A percentile compares a stretch with the other conserved stretches of the same genome.
Conservation (phyloP, 2,329 filamentous ascomycete genomes). For the Fusarium musae region DNA sequence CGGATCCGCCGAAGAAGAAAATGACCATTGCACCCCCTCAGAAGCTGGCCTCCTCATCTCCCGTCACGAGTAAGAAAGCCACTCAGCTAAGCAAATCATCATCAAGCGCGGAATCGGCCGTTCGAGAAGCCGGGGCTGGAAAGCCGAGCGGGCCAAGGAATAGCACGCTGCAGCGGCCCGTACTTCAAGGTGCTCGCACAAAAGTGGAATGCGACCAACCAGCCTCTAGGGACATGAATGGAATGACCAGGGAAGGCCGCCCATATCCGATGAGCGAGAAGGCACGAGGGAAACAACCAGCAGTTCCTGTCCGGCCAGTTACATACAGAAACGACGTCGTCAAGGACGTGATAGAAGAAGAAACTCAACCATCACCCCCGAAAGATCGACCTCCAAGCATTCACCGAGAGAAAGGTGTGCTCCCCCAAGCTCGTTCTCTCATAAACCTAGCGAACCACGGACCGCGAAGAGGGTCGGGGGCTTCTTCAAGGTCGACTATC, state of each 20-base stretch:
- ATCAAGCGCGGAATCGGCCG: constrained; percentile 43
- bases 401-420: constrained; percentile 20
- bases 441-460: constrained; percentile 37
- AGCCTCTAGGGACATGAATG: constrained; percentile 7
- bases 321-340: constrained; percentile 24
- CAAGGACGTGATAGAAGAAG: constrained; percentile 17
- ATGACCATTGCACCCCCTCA: constrained; percentile 42
- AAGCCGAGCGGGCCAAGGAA: constrained; percentile 38
- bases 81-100: constrained; percentile 56
- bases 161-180: constrained; percentile 39
- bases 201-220: constrained; percentile 10
- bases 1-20: constrained; percentile 47
- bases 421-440: constrained; percentile 42
- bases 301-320: constrained; percentile 28
- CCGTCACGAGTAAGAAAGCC: constrained; percentile 58
- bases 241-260: constrained; percentile 9
- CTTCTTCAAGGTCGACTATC: constrained; percentile 40
- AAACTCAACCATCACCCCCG: not conserved
- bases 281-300: constrained; percentile 61
- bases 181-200: constrained; percentile 46
- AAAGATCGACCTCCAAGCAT: constrained; percentile 21
- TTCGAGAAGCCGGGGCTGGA: constrained; percentile 46
- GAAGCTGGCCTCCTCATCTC: constrained; percentile 58
- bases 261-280: constrained; percentile 54
- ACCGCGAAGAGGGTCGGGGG: constrained; percentile 34